Base-by-base conservation (phyloP, 805 yeast genomes). In the Candida alai region DNA sequence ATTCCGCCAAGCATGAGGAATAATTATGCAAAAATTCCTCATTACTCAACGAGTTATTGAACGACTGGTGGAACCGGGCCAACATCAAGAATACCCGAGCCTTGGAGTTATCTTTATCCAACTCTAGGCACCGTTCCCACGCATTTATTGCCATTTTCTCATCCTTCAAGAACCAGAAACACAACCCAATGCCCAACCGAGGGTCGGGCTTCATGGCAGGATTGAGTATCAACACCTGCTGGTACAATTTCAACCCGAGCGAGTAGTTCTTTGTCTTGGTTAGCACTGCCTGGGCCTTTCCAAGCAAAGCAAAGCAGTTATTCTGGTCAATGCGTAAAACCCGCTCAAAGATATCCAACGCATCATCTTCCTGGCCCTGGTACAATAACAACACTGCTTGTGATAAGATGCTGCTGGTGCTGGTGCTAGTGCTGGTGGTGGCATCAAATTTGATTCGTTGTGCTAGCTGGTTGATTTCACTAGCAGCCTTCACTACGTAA, bases 161-260 rank as follows among this genome's bases (percentile, higher is more conserved):
- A 55, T 86, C 95, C 34, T 82, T 82, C 41, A 93, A 64, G 40
- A 76, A 76, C 97, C 97, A 93, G 54, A 80, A 90, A 58, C 97
- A 89, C 44, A 93, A 64, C 22, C 98, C 99, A 41, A 90, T 77
- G 19, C 97, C 99, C 40, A 93, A 73, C 58, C 99, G 72, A 13
- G 97, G 94, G 61, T 90, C 97, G 4, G 97, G 97, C 46, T 74
- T 74, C 46, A 83, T 62, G 23, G 82, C 54, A 2, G 97, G 97
- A 42, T 87, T 80, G 32, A 80, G 67, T 21, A 80, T 70, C 44
- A 93, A 66, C 6, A 84, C 80, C 43, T 82, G 84, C 65, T 93
- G 99, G 60, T 85, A 93, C 20, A 84, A 56, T 54, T 80, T 81
- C 48, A 93, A 70, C 11, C 96, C 88, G 5, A 73, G 78, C 16